These are phyloP conservation scores for Eimeria necatrix DNA, from an alignment of 169 alveolate species.

Conservation along the genomic window DNA sequence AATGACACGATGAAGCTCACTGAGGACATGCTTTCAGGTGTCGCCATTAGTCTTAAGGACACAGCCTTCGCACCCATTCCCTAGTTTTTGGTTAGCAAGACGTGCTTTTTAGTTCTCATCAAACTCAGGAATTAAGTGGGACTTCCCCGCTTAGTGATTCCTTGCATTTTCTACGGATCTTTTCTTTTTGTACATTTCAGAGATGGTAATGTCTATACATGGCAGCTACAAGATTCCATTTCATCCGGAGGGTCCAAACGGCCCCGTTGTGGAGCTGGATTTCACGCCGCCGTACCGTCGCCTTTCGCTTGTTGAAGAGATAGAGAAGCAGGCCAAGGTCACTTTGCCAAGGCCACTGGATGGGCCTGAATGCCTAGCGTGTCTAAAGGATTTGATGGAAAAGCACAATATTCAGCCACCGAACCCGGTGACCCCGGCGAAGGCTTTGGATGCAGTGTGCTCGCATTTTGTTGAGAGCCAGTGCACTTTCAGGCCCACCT, in stretches of 20 bases:
- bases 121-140: no score
- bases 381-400: slow-evolving; percentile 85
- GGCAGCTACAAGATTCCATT: slow-evolving; percentile 96
- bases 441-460: slow-evolving; percentile 92
- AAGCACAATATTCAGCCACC: slow-evolving; percentile 92
- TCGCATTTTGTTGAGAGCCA: slow-evolving; percentile 96
- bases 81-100: no score
- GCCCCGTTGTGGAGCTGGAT: slow-evolving; percentile 95
- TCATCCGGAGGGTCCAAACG: slow-evolving; percentile 97
- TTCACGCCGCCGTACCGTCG: slow-evolving; percentile 98
- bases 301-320: slow-evolving; percentile 84
- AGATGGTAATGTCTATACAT: slow-evolving; percentile 89
- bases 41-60: slow-evolving; percentile 15
- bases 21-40: slow-evolving; percentile 96
- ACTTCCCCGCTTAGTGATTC: no score
- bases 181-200: slow-evolving; percentile 14
- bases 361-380: slow-evolving; percentile 73
- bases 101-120: no score
- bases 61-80: no score
- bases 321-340: slow-evolving; percentile 82
- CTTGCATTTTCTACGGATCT: no score
- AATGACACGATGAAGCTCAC: slow-evolving; percentile 97
- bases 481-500: slow-evolving; percentile 94
- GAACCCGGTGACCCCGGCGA: slow-evolving; percentile 92
- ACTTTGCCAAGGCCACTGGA: slow-evolving; percentile 81